Conservation (phyloP, 768 basidiomycete genomes). For the Leccinum incarnatum region DNA sequence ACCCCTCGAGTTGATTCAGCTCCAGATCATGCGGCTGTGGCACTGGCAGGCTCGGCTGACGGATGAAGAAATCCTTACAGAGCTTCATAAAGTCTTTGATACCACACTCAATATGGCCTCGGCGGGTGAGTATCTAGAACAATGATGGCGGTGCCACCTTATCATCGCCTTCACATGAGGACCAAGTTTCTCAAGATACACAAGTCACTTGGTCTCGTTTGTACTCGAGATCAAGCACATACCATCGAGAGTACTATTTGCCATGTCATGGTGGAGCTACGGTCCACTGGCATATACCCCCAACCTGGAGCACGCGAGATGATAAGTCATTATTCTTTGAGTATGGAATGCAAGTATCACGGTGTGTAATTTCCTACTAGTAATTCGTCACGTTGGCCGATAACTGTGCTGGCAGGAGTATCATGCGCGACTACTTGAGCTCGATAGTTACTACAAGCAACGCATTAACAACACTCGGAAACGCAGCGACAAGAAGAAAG, state of each 20-base stretch:
- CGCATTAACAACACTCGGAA: neutral
- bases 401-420: neutral
- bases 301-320: conserved; percentile 1
- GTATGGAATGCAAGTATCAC: neutral
- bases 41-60: neutral
- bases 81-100: neutral
- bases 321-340: conserved; percentile 1
- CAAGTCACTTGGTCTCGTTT: neutral
- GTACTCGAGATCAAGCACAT: neutral
- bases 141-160: neutral
- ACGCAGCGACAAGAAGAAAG: neutral
- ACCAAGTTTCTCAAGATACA: neutral
- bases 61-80: neutral
- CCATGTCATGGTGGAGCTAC: neutral
- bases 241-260: neutral
- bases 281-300: neutral
- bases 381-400: neutral
- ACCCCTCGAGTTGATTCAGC: neutral
- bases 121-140: neutral
- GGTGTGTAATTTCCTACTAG: neutral
- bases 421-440: neutral
- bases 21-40: neutral
- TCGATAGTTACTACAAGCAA: neutral
- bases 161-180: neutral
- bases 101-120: neutral